phyloP scores from a whole-genome alignment of 768 basidiomycete genomes.

The Wakefieldia striispora region DNA sequence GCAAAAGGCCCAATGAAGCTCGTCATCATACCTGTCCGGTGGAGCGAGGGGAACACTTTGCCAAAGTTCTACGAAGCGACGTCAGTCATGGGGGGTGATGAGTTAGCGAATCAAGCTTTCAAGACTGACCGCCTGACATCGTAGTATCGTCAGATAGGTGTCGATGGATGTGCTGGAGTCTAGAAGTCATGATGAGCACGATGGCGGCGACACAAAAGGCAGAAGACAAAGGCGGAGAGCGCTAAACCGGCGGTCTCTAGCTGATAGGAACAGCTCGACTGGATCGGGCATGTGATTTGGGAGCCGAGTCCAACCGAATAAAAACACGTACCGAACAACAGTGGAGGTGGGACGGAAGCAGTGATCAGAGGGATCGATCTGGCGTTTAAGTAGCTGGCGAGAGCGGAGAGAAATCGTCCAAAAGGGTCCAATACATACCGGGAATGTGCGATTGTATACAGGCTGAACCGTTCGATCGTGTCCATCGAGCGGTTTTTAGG shows the following conservation, averaged over 20 bases:
- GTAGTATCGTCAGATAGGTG: conserved; percentile 44
- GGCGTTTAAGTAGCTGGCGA: no score
- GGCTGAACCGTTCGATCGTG: no score
- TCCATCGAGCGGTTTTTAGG: no score
- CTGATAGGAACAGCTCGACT: neutral
- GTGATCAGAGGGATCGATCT: no score
- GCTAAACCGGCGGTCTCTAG: neutral
- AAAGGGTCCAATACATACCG: no score
- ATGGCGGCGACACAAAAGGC: neutral
- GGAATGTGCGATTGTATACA: no score
- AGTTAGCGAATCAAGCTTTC: conserved; percentile 22
- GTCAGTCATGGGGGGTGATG: neutral
- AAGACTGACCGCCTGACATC: conserved; percentile 55
- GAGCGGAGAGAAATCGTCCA: no score
- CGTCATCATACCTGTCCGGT: conserved; percentile 64
- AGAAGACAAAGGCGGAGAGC: neutral
- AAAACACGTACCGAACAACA: no score
- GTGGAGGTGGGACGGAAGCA: no score
- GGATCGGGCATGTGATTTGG: conserved; percentile 21
- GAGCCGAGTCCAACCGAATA: no score
- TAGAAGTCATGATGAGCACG: conserved; percentile 45
- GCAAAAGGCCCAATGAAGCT: neutral
- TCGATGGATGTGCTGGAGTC: conserved; percentile 57
- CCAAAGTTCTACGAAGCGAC: conserved; percentile 60
- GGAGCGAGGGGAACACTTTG: conserved; percentile 77